Conservation (phyloP, 2,329 filamentous ascomycete genomes). For the Lachnellula suecica region DNA sequence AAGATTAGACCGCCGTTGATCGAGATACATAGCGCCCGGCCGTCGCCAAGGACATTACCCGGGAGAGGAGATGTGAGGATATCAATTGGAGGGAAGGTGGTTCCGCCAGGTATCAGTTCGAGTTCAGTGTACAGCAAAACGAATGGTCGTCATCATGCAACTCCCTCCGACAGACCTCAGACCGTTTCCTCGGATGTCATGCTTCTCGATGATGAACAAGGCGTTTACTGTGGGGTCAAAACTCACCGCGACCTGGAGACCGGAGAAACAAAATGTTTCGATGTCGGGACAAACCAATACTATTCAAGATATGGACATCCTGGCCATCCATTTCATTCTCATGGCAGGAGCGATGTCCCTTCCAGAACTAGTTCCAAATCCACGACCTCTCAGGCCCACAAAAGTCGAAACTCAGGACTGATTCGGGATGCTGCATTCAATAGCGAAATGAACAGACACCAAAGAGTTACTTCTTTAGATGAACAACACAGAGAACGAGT, state of each 20-base stretch:
- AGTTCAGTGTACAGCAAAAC: constrained; percentile 18
- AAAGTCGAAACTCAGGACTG: background rate
- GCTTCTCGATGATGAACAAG: constrained; percentile 26
- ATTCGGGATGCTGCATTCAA: background rate
- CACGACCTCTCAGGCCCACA: background rate
- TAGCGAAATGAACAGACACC: background rate
- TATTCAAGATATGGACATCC: background rate
- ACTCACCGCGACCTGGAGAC: background rate
- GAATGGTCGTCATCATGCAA: constrained; percentile 1
- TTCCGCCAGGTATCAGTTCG: constrained; percentile 26
- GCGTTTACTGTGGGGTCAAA: background rate
- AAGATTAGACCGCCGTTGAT: constrained; percentile 1
- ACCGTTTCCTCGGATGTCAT: constrained; percentile 28
- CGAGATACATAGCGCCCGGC: background rate
- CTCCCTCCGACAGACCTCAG: background rate
- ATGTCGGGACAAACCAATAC: background rate
- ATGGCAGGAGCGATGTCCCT: no score
- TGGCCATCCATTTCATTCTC: background rate
- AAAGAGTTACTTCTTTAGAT: background rate
- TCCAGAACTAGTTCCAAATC: background rate
- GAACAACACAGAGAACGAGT: background rate
- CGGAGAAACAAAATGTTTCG: background rate
- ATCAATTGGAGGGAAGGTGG: constrained; percentile 26
- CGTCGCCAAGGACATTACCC: background rate
- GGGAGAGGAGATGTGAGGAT: constrained; percentile 27